Percentiles rank a stretch among this genome's conserved stretches.
phyloP scores from a whole-genome alignment of 257 asterid genomes.

The Schizonepeta tenuifolia region DNA sequence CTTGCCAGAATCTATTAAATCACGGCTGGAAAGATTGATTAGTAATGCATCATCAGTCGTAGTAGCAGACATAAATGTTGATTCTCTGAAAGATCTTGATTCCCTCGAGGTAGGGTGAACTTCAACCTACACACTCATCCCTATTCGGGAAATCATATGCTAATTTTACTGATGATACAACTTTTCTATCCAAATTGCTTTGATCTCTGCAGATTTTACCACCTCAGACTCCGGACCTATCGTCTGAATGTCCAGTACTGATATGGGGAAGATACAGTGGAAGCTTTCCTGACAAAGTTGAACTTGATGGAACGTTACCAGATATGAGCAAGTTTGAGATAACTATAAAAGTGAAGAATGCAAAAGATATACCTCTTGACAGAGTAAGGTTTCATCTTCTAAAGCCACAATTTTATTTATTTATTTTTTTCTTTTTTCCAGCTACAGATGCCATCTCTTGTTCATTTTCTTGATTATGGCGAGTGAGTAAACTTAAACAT shows the following conservation, averaged over 20 bases:
- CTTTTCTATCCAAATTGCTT: constrained; percentile 11
- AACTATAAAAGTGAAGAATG: constrained; percentile 57
- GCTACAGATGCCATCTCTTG: too few relatives aligned
- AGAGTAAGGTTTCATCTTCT: constrained; percentile 50
- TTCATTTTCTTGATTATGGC: background rate
- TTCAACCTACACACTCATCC: background rate
- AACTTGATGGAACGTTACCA: constrained; percentile 60
- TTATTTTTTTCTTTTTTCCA: too few relatives aligned
- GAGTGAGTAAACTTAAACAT: background rate
- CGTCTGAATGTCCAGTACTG: constrained; percentile 62
- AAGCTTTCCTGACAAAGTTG: constrained; percentile 59
- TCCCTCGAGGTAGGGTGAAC: constrained; percentile 70
- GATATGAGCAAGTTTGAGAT: constrained; percentile 55
- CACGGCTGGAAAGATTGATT: constrained; percentile 68
- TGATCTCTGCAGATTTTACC: constrained; percentile 66
- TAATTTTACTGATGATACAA: background rate
- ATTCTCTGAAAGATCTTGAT: constrained; percentile 63
- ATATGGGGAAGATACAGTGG: constrained; percentile 81
- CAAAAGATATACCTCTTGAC: constrained; percentile 71
- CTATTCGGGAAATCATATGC: background rate
- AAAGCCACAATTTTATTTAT: background rate
- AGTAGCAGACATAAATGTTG: constrained; percentile 62
- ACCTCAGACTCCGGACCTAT: constrained; percentile 62
- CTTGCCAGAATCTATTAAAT: constrained; percentile 58
- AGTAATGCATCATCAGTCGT: constrained; percentile 62